These are phyloP conservation scores for Periconia digitata DNA, from an alignment of 2,329 filamentous ascomycete genomes.

Conservation along the genomic window DNA sequence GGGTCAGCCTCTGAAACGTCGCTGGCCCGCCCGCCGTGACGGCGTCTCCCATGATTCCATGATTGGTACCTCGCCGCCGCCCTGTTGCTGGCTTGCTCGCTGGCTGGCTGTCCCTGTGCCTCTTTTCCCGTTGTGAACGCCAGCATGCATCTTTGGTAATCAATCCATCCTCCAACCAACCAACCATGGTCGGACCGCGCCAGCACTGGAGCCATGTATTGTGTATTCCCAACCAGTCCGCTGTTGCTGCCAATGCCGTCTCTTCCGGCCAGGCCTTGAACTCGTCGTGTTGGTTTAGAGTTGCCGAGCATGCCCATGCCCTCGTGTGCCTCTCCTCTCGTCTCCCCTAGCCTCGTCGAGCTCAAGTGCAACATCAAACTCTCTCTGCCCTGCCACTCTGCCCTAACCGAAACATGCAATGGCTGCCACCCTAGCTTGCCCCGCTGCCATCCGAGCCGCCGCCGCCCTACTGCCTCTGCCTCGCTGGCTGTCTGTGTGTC, in stretches of 20 bases:
- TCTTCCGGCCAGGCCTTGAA: conserved; percentile 1
- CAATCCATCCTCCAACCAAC: too few relatives aligned
- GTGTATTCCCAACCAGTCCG: too few relatives aligned
- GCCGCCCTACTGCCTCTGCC: too few relatives aligned
- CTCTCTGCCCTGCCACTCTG: neutral
- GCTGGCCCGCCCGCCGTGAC: neutral
- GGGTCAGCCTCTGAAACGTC: neutral
- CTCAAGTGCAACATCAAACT: conserved; percentile 8
- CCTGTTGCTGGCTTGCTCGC: neutral
- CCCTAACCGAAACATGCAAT: neutral
- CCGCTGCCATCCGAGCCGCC: neutral
- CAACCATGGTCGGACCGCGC: too few relatives aligned
- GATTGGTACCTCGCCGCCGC: too few relatives aligned
- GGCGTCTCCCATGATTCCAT: neutral
- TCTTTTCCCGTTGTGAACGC: too few relatives aligned
- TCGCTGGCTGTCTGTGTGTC: too few relatives aligned
- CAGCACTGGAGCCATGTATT: too few relatives aligned
- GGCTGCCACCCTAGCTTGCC: neutral
- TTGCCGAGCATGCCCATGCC: conserved; percentile 8
- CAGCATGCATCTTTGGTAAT: too few relatives aligned
- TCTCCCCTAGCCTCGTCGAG: neutral
- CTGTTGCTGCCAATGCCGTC: conserved; percentile 6
- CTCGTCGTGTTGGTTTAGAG: neutral
- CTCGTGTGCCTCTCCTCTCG: neutral
- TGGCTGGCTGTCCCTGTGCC: neutral